Conservation (phyloP, 805 yeast species). For the Candida jianshihensis region DNA sequence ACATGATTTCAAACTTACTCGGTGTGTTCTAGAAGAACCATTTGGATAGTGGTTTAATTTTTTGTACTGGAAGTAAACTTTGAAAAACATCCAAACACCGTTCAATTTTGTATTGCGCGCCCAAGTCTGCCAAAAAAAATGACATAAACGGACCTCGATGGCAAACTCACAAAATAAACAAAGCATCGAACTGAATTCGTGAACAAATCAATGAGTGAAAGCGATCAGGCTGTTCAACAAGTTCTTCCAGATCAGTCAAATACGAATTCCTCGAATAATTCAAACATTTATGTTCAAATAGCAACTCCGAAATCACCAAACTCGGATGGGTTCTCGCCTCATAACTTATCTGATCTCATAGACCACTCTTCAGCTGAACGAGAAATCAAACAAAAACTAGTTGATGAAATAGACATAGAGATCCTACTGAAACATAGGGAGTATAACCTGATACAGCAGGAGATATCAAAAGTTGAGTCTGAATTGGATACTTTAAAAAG, state of each 20-base stretch:
- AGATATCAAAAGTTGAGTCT: constrained; percentile 50
- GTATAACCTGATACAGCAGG: constrained; percentile 40
- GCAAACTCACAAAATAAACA: neutral
- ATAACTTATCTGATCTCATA: constrained; percentile 7
- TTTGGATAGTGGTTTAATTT: neutral
- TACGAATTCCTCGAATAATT: neutral
- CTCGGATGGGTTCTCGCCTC: constrained; percentile 26
- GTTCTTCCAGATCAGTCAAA: neutral
- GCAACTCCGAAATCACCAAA: constrained; percentile 39
- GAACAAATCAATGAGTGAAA: neutral
- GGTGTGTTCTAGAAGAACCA: too few relatives aligned
- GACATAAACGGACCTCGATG: neutral
- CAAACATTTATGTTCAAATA: constrained; percentile 25
- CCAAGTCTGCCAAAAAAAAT: neutral
- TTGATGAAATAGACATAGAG: constrained; percentile 51
- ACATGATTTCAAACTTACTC: constrained; percentile 13
- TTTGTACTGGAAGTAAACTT: neutral
- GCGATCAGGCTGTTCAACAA: neutral
- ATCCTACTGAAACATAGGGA: constrained; percentile 56
- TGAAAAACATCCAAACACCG: neutral
- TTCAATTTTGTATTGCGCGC: too few relatives aligned
- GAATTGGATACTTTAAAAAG: constrained; percentile 47
- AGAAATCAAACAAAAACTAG: constrained; percentile 26
- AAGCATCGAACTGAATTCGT: too few relatives aligned
- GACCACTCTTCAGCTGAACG: constrained; percentile 7